Base-by-base conservation (phyloP, 176 grass and related monocot genomes). In the Triticum timopheevii region DNA sequence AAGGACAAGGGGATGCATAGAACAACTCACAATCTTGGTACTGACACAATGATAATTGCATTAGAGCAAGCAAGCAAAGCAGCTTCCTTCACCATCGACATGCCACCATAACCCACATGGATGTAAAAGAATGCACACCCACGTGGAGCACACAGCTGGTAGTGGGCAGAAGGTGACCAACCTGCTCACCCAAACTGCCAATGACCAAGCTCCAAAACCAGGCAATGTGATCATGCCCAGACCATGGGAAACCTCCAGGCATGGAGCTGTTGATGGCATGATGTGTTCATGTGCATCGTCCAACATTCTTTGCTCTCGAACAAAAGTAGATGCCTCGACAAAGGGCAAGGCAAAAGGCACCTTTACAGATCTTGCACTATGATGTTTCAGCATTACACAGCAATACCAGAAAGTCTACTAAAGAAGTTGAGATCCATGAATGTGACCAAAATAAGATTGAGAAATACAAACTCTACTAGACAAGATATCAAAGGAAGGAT, bases 211-310 rank as follows among this genome's bases (percentile, higher is more conserved):
- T 65, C 82, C 84, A 90, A 74, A 35, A 77, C 49, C 67, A 66
- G 58, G 30, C 17, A 49, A 47, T 6, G 66, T 42, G 47, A 86
- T 52, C 69, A 77, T 85, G 77, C 12, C 65, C 22, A 61, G 10
- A 77, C 27, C 77, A 86, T 13, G 42, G 71, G 61, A 27, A 86
- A n/a, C 70, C 61, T 77, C 69, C 77, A 59, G 10, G 80, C 23
- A 69, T 47, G 63, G 24, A 8, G 71, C 8, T 77, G 25, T 66
- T 76, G 28, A 39, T 76, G 75, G 1, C 49, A 91, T 76, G 36
- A 84, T 84, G 68, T 27, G 62, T 19, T 88, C 85, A 87, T 84
- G 89, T 76, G 81, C 76, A 87, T 73, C 44, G 24, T 67, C 24
- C 74, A 27, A 65, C 52, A 67, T 49, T 39, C 38, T 86, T 65